A percentile compares a stretch with the other conserved stretches of the same genome.
Evolutionary conservation across 768 basidiomycete species (phyloP).

Genomic region (Lentinula raphanica): DNA sequence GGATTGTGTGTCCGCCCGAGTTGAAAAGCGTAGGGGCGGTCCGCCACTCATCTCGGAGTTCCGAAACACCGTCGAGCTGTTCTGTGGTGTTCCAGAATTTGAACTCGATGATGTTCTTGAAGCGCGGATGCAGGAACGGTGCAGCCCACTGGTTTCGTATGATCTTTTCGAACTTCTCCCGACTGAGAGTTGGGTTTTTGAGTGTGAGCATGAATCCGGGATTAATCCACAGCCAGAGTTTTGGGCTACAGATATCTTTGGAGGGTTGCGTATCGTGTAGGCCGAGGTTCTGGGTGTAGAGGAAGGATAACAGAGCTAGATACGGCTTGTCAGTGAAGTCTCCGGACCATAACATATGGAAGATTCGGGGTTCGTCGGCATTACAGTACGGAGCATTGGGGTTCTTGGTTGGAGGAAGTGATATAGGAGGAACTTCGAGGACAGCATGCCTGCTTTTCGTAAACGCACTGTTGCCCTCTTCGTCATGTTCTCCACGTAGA

Average conservation of each 20-base stretch:
- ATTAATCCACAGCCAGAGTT: constrained; percentile 77
- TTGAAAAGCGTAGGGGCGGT: constrained; percentile 56
- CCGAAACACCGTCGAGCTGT: constrained; percentile 60
- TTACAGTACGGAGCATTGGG: constrained; percentile 71
- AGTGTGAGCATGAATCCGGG: constrained; percentile 49
- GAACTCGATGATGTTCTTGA: constrained; percentile 63
- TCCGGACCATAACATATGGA: constrained; percentile 94
- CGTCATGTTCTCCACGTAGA: constrained; percentile 2
- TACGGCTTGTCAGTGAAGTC: constrained; percentile 77
- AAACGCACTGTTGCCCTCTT: background rate
- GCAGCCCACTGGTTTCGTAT: constrained; percentile 63
- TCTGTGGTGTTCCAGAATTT: constrained; percentile 77
- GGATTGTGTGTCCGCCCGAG: constrained; percentile 49
- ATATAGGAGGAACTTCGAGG: constrained; percentile 50
- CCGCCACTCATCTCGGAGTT: constrained; percentile 64
- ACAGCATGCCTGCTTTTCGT: constrained; percentile 53
- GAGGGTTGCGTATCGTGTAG: constrained; percentile 20
- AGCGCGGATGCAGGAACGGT: constrained; percentile 63
- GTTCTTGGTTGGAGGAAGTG: constrained; percentile 42
- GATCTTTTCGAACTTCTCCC: constrained; percentile 47
- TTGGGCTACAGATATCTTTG: constrained; percentile 50
- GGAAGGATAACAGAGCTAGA: constrained; percentile 63
- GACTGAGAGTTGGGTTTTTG: constrained; percentile 38
- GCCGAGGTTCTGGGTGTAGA: constrained; percentile 66
- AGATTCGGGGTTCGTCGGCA: constrained; percentile 77